Evolutionary conservation across 768 basidiomycete species (phyloP), one percentile per base, ranked within the genome.

Genomic region (Boletus bicolor): DNA sequence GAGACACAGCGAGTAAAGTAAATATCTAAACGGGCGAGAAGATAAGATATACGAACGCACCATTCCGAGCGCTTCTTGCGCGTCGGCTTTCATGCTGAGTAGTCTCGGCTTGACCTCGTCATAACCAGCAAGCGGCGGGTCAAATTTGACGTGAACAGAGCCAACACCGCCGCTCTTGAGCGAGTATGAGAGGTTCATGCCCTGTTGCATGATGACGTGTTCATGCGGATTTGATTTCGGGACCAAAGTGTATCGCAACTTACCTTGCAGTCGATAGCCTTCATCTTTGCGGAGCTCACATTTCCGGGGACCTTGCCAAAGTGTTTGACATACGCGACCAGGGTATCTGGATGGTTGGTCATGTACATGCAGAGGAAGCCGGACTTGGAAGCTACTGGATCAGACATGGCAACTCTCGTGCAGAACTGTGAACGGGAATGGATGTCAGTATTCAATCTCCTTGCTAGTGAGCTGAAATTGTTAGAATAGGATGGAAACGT

Each of bases 71-170:
- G 82, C 79, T 65, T 89, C 89, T 64, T 92, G 87, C 0, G 91
- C 87, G 26, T 88, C 77, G 0, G 83, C 83, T 65, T 90, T 91
- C 91, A 92, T 93, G 53, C 82, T 77, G 21, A 92, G 72, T 24
- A 93, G 68, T 9, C 91, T 82, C 3, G 89, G 88, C 64, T 91
- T 91, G 26, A 93, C 89, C 36, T 91, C 90, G 1, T 89, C 86
- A 64, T 92, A 92, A 0, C 86, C 84, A 4, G 73, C 62, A 32
- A 93, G 74, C 2, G 86, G 89, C 0, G 91, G 91, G 21, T 88
- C 82, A 45, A 93, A 83, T 5, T 73, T 69, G 19, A 93, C 78
- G 4, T 65, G 69, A 0, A 86, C 81, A 9, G 75, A 76, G 34
- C 66, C 62, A 59, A 81, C 76, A 9, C 71, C 65, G 2, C 79